Base-by-base conservation (phyloP, 2,329 filamentous ascomycete genomes). In the Chaetomium sp. region DNA sequence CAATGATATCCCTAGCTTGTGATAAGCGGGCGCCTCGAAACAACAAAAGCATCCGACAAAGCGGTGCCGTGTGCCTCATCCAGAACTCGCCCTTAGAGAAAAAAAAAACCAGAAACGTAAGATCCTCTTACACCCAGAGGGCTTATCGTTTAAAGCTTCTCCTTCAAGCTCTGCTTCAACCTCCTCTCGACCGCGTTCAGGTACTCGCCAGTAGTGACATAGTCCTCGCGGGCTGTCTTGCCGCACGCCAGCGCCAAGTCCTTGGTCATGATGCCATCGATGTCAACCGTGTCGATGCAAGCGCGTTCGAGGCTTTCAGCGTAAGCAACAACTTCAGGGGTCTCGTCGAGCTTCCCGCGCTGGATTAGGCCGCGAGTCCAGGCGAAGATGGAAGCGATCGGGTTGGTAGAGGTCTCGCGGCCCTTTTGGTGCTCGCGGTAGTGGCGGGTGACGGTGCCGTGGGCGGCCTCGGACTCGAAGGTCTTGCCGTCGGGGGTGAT, bases 381-480 rank as follows among this genome's bases (percentile, higher is more conserved):
- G 68, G 94, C 94, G 73, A 97, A 99, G 78, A 99, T 97, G 71
- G 90, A 95, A 61, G 94, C 94, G 67, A 97, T 97, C 59, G 94
- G 94, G 85, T 99, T 97, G 65, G 94, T 99, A 45, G 91, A 96
- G 55, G 94, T 99, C 76, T 96, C 90, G 67, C 86, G 86, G 71
- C 94, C 94, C 81, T 96, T 96, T 77, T 97, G 94, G 82, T 97
- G 89, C 79, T 97, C 92, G 71, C 94, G 90, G 85, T 91, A 97
- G 81, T 97, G 94, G 68, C 94, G 89, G 53, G 94, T 99, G 64
- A 99, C 94, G 61, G 94, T 97, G 68, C 94, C 94, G 82, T 97
- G 94, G 63, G 94, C 94, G 62, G 94, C 94, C 80, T 97, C 94
- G 57, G 91, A 91, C 77, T 97, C 94, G 74, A 95, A 97, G 9